Evolutionary conservation across 2,329 filamentous ascomycete genomes (phyloP), one percentile per base, ranked within the genome.

Genomic region (Fusarium euwallaceae): DNA sequence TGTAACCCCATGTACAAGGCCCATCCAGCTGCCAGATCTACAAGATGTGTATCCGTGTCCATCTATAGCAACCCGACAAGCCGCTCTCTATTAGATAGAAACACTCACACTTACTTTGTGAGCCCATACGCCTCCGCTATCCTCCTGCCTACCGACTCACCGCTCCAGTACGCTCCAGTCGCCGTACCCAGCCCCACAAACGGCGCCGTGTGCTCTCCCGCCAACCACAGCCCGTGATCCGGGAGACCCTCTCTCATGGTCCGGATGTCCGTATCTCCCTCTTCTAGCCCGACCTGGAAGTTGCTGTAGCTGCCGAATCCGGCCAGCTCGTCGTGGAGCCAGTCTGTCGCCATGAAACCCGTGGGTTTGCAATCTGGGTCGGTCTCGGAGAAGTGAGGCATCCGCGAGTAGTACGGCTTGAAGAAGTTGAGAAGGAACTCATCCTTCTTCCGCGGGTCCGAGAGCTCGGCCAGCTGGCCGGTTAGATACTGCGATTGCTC

Each of bases 121-220:
- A 56, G 68, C 12, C 84, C 87, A 80, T 92, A 92, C 9, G 83
- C 86, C 78, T 88, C 86, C 1, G 86, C 84, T 67, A 95, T 89
- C 79, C 91, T 89, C 81, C 86, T 88, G 1, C 89, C 95, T 37
- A 95, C 93, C 22, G 88, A 89, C 84, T 97, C 94, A 1, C 95
- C 95, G 81, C 93, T 95, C 94, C 94, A 97, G 82, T 95, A 98
- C 12, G 96, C 96, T 1, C 96, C 96, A 1, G 95, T 97, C 14
- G 92, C 93, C 6, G 95, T 98, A 0, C 95, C 96, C 71, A 98
- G 82, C 12, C 94, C 95, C 32, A 97, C 92, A 84, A 98, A 97
- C 6, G 95, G 95, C 64, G 94, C 92, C 24, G 95, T 97, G 83
- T 98, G 95, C 83, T 98, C 95, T 0, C 95, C 95, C 0, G 95